Base-by-base conservation (phyloP, 1,139 yeast genomes). In the Saccharomyces pastorianus region DNA sequence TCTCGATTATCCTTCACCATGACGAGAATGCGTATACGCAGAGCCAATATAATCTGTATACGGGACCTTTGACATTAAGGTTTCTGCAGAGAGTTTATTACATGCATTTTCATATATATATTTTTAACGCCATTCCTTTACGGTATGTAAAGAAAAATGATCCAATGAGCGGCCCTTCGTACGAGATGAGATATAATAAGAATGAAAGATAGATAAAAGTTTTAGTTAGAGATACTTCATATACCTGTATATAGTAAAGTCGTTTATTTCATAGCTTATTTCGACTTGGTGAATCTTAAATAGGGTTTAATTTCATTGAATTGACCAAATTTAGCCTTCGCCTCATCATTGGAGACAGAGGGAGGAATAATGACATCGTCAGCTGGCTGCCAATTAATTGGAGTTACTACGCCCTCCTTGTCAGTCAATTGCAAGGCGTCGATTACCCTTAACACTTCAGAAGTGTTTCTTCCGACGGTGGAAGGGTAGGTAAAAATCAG, bases 331-430 rank as follows among this genome's bases (percentile, higher is more conserved):
- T 87, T 86, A 61, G 78, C 79, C 74, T 81, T 79, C 54, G 96
- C 96, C 61, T 81, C 96, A 65, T 81, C 95, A 69, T 87, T 84
- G 56, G 86, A 77, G 53, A 89, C 85, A 51, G 84, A 73, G 59
- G 96, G 95, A 63, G 95, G 96, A 57, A 89, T 88, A 68, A 89
- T 89, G 58, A 89, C 96, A 68, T 89, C 96, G 60, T 86, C 81
- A 63, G 96, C 96, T 53, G 77, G 81, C 58, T 76, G 76, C 83
- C 83, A 79, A 72, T 77, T 66, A 53, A 71, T 63, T 56, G 96
- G 96, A 52, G 96, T 88, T 59, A 87, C 93, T 62, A 88, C 79
- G 63, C 95, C 89, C 73, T 82, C 77, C 68, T 79, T 77, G 73
- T 89, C 96, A 61, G 87, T 82, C 62, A 82, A 75, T 76, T 89